Percentiles rank a stretch among this genome's conserved stretches.
Conservation (phyloP, 768 basidiomycete genomes). For the Pleurotus tuber-regium region DNA sequence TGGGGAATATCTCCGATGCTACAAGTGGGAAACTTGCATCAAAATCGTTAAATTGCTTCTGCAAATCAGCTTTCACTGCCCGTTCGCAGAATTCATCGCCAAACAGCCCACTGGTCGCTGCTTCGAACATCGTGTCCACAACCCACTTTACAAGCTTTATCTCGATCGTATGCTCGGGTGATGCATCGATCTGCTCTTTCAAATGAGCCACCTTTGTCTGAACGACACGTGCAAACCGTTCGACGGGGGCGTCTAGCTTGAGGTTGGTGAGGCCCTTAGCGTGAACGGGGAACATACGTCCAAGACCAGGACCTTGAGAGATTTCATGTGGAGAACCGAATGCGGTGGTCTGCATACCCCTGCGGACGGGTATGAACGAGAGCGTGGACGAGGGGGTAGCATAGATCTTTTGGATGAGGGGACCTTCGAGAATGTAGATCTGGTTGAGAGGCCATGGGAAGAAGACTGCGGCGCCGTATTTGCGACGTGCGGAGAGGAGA, state of each 20-base stretch:
- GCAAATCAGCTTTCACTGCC: background rate
- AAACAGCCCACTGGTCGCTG: constrained; percentile 1
- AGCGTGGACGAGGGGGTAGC: constrained; percentile 3
- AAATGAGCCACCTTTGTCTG: background rate
- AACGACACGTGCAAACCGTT: background rate
- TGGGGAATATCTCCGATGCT: background rate
- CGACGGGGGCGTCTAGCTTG: background rate
- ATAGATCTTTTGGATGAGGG: constrained; percentile 8
- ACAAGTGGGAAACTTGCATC: constrained; percentile 5
- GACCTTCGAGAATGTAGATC: constrained; percentile 5
- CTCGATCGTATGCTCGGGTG: constrained; percentile 1
- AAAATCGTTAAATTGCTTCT: background rate
- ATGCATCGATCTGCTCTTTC: constrained; percentile 1
- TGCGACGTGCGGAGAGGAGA: background rate
- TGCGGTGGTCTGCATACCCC: background rate
- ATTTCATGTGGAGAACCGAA: background rate
- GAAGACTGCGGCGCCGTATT: constrained; percentile 1
- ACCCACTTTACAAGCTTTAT: constrained; percentile 1
- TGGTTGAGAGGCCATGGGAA: constrained; percentile 9
- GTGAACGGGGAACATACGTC: constrained; percentile 2
- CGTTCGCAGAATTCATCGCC: constrained; percentile 7
- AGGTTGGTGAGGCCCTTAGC: constrained; percentile 7
- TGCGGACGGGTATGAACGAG: background rate
- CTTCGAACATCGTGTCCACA: constrained; percentile 8
- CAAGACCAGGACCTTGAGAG: background rate